These are phyloP conservation scores for Diaporthe vaccinii DNA, from an alignment of 2,329 filamentous ascomycete genomes.

Conservation along the genomic window DNA sequence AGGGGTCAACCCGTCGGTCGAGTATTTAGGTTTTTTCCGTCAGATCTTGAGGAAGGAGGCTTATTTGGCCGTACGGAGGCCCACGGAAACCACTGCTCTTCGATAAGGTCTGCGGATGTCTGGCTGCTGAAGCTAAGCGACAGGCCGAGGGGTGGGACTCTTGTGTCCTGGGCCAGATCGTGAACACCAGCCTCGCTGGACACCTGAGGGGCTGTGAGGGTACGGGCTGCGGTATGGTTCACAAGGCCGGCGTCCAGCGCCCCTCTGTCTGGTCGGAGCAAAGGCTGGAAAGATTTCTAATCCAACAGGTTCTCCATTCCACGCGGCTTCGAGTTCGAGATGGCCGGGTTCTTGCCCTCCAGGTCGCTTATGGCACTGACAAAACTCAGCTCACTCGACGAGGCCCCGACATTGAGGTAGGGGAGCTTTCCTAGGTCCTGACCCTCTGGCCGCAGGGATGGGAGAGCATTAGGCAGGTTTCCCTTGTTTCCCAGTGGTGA, in stretches of 20 bases:
- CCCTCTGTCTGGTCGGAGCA: constrained; percentile 2
- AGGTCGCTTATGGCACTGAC: constrained; percentile 40
- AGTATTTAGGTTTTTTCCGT: background rate
- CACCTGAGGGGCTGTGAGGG: background rate
- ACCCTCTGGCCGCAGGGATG: constrained; percentile 45
- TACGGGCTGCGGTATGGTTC: background rate
- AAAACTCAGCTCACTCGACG: constrained; percentile 38
- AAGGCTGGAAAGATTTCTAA: constrained; percentile 35
- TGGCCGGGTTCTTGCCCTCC: constrained; percentile 54
- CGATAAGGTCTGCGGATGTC: constrained; percentile 12
- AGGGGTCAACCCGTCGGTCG: background rate
- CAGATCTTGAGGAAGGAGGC: background rate
- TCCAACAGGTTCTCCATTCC: constrained; percentile 57
- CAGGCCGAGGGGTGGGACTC: background rate
- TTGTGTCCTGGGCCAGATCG: background rate
- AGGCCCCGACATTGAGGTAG: constrained; percentile 35
- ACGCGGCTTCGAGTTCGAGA: constrained; percentile 57
- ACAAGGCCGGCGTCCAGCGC: background rate
- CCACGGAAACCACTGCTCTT: constrained; percentile 20
- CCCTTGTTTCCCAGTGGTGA: constrained; percentile 43
- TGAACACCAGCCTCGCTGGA: background rate
- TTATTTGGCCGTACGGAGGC: background rate
- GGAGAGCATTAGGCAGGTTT: constrained; percentile 41
- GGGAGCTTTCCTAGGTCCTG: constrained; percentile 44
- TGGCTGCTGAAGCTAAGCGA: constrained; percentile 15